phyloP scores from a whole-genome alignment of 2,329 filamentous ascomycete species.

The Nemania diffusa region DNA sequence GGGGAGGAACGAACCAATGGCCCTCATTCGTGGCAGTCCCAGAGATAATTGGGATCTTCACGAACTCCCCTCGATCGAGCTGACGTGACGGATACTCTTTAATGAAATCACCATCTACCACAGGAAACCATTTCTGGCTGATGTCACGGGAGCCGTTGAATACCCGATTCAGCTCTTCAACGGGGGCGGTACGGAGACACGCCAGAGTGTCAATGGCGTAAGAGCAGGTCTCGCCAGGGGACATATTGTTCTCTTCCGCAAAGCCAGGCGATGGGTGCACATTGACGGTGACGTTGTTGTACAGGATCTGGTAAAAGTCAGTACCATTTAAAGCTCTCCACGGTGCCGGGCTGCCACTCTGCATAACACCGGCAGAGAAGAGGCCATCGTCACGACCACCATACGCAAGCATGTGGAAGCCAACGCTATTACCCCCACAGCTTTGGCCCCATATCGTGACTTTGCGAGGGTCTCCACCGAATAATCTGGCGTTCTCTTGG shows the following conservation, averaged over 20 bases:
- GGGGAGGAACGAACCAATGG: conserved; percentile 15
- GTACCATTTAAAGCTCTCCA: conserved; percentile 17
- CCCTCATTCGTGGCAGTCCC: conserved; percentile 16
- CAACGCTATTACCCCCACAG: conserved; percentile 8
- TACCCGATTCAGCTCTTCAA: conserved; percentile 15
- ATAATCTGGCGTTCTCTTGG: conserved; percentile 8
- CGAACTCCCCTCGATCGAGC: conserved; percentile 8
- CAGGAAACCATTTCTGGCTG: conserved; percentile 16
- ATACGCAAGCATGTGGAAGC: conserved; percentile 15
- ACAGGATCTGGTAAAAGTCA: conserved; percentile 14
- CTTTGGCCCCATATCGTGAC: conserved; percentile 15
- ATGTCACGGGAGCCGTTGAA: conserved; percentile 19
- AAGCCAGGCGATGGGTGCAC: conserved; percentile 4
- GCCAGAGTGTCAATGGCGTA: conserved; percentile 13
- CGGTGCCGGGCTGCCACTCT: conserved; percentile 16
- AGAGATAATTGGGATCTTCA: conserved; percentile 18
- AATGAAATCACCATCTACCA: conserved; percentile 19
- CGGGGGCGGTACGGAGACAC: conserved; percentile 17
- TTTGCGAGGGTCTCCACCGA: conserved; percentile 12
- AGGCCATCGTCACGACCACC: conserved; percentile 18
- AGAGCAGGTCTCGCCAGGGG: conserved; percentile 2
- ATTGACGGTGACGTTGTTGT: conserved; percentile 16
- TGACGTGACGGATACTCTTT: conserved; percentile 17
- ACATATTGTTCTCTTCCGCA: conserved; percentile 8
- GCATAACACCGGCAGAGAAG: conserved; percentile 16